A percentile compares a stretch with the other conserved stretches of the same genome.
Conservation (phyloP, 768 basidiomycete genomes). For the Infundibulicybe gibba region DNA sequence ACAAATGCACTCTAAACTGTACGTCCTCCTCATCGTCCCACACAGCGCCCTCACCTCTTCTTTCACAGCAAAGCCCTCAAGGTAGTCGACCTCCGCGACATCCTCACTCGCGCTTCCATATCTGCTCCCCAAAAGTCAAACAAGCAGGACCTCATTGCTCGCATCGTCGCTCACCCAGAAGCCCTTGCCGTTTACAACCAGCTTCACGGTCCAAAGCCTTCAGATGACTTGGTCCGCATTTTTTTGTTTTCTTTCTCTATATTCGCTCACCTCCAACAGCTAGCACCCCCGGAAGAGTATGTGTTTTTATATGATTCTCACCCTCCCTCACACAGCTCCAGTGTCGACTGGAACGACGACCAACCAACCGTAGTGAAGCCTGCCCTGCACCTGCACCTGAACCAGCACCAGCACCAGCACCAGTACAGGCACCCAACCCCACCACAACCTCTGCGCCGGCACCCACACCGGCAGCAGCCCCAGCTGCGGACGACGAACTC, state of each 20-base stretch:
- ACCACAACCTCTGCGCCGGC: conserved; percentile 6
- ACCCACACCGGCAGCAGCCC: conserved; percentile 7
- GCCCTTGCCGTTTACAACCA: conserved; percentile 50
- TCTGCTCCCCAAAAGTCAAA: conserved; percentile 52
- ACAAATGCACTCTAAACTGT: neutral
- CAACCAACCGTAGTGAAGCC: conserved; percentile 15
- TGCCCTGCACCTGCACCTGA: conserved; percentile 10
- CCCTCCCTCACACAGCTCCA: conserved; percentile 12
- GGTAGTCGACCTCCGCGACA: conserved; percentile 64
- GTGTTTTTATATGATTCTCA: conserved; percentile 3
- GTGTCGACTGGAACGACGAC: conserved; percentile 41
- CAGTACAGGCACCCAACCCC: neutral
- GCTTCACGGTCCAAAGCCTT: conserved; percentile 21
- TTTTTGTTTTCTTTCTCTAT: neutral
- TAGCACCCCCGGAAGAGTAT: conserved; percentile 33
- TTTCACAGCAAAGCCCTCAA: conserved; percentile 56
- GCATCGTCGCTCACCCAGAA: conserved; percentile 47
- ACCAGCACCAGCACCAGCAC: conserved; percentile 3
- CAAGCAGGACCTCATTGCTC: conserved; percentile 65
- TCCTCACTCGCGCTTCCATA: conserved; percentile 51
- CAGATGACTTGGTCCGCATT: conserved; percentile 23
- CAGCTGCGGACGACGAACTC: conserved; percentile 40
- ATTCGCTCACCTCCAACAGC: conserved; percentile 3
- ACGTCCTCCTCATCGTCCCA: conserved; percentile 9
- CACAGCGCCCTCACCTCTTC: conserved; percentile 17